Conservation (phyloP, 495 filamentous ascomycete genomes). For the Penicillium desertorum region DNA sequence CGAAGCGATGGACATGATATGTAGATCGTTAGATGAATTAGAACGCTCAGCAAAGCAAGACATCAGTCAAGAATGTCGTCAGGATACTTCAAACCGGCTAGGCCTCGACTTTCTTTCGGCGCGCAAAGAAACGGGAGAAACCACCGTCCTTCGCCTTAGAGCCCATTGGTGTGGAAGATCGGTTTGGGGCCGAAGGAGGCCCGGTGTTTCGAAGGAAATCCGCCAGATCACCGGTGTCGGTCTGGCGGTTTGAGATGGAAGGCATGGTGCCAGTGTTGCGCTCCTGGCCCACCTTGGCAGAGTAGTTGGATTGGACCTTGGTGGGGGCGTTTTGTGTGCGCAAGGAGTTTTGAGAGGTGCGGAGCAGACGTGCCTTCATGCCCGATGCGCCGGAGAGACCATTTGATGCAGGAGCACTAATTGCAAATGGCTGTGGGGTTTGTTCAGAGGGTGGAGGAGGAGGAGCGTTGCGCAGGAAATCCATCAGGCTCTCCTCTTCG, state of each 20-base stretch:
- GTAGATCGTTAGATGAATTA: constrained; percentile 34
- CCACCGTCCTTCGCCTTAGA: constrained; percentile 31
- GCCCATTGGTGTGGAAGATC: constrained; percentile 11
- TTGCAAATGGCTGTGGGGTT: constrained; percentile 42
- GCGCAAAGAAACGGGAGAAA: constrained; percentile 43
- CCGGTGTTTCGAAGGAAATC: constrained; percentile 77
- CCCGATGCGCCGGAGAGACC: constrained; percentile 40
- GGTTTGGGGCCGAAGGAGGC: constrained; percentile 60
- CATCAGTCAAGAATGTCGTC: constrained; percentile 24
- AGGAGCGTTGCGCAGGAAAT: constrained; percentile 82
- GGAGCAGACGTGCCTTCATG: constrained; percentile 63
- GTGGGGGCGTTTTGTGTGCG: constrained; percentile 28
- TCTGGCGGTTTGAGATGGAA: constrained; percentile 31
- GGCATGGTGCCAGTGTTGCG: constrained; percentile 34
- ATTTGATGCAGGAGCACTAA: constrained; percentile 41
- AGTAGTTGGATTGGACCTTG: constrained; percentile 36
- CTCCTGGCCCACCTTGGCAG: constrained; percentile 42
- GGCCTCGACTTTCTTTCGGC: constrained; percentile 45
- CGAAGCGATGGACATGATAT: constrained; percentile 31
- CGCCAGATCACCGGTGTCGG: constrained; percentile 70
- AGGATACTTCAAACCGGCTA: constrained; percentile 19
- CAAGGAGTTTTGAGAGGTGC: constrained; percentile 37
- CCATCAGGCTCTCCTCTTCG: constrained; percentile 70
- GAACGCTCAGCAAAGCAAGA: constrained; percentile 39
- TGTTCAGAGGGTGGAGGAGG: constrained; percentile 67